A percentile compares a stretch with the other conserved stretches of the same genome.
Evolutionary conservation across 2,329 filamentous ascomycete species (phyloP).

Genomic region (Fusarium miscanthi): DNA sequence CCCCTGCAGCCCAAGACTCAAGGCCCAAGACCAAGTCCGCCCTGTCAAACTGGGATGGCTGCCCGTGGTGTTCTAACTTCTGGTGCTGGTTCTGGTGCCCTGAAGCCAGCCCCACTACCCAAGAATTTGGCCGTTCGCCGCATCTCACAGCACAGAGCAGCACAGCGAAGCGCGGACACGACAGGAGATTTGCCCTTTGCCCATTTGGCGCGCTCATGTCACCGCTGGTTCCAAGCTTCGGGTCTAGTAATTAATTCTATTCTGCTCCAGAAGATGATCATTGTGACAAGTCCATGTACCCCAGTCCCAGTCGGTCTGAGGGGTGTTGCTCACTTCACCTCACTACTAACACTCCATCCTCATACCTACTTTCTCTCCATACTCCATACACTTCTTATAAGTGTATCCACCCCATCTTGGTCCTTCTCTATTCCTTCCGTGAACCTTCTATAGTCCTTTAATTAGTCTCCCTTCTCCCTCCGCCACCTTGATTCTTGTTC

Average conservation of each 20-base stretch:
- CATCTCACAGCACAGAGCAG: slow-evolving; percentile 29
- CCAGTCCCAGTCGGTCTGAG: slow-evolving; percentile 39
- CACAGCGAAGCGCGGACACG: slow-evolving; percentile 4
- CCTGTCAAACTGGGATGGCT: slow-evolving; percentile 45
- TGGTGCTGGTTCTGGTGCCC: slow-evolving; percentile 18
- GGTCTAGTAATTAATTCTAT: slow-evolving; percentile 44
- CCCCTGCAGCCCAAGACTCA: slow-evolving; percentile 22
- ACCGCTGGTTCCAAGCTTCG: slow-evolving; percentile 50
- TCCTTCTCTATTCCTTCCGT: slow-evolving; percentile 43
- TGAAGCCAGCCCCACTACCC: slow-evolving; percentile 42
- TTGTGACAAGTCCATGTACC: slow-evolving; percentile 41
- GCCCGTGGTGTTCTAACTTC: slow-evolving; percentile 6
- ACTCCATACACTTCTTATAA: slow-evolving; percentile 45
- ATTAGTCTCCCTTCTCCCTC: slow-evolving; percentile 40
- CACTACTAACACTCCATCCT: slow-evolving; percentile 33
- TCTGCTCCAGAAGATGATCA: slow-evolving; percentile 39
- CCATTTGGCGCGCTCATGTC: slow-evolving; percentile 45
- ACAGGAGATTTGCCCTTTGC: slow-evolving; percentile 46
- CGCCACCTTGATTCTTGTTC: slow-evolving; percentile 21
- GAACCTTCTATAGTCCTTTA: slow-evolving; percentile 45
- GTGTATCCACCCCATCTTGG: slow-evolving; percentile 49
- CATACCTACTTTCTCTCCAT: slow-evolving; percentile 2
- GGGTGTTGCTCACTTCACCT: slow-evolving; percentile 37
- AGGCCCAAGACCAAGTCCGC: slow-evolving; percentile 42
- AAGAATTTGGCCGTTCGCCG: slow-evolving; percentile 47